phyloP scores from a whole-genome alignment of 1,139 yeast species.

The Blastobotrys petasosporus region DNA sequence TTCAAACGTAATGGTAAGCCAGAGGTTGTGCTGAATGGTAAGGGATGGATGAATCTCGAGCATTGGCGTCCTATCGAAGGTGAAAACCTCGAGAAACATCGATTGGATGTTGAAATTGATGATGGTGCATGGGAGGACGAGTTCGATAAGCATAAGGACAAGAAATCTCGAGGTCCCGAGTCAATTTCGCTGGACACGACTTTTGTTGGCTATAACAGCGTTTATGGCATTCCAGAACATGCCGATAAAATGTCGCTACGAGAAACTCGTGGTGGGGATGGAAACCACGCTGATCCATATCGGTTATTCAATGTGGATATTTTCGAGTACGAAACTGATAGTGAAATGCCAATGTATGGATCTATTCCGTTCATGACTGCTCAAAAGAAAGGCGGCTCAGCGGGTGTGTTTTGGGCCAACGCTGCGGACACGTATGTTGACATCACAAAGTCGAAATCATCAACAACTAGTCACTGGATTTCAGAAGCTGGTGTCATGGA shows the following conservation, averaged over 20 bases:
- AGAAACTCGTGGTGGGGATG: constrained; percentile 47
- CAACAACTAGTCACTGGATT: constrained; percentile 74
- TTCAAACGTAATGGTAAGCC: constrained; percentile 42
- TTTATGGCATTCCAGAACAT: constrained; percentile 94
- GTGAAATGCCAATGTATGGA: constrained; percentile 90
- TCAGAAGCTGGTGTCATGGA: constrained; percentile 86
- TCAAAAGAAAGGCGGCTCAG: constrained; percentile 49
- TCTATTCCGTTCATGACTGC: constrained; percentile 84
- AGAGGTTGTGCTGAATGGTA: constrained; percentile 60
- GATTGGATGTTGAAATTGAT: constrained; percentile 24
- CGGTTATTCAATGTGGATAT: constrained; percentile 88
- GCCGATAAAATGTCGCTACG: constrained; percentile 71
- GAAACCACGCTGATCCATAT: constrained; percentile 58
- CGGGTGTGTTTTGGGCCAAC: constrained; percentile 87
- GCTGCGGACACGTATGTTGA: constrained; percentile 91
- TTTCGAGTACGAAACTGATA: constrained; percentile 80
- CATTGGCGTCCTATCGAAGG: constrained; percentile 50
- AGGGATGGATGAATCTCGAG: constrained; percentile 67
- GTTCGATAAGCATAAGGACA: constrained; percentile 50
- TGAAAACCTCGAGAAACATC: constrained; percentile 16
- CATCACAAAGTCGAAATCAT: constrained; percentile 38
- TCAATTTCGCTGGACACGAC: constrained; percentile 74
- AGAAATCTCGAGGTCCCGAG: constrained; percentile 81
- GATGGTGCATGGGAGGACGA: constrained; percentile 35
- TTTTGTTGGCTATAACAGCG: constrained; percentile 53